Evolutionary conservation across 495 filamentous ascomycete genomes (phyloP).

Genomic region (Tuber calosporum): DNA sequence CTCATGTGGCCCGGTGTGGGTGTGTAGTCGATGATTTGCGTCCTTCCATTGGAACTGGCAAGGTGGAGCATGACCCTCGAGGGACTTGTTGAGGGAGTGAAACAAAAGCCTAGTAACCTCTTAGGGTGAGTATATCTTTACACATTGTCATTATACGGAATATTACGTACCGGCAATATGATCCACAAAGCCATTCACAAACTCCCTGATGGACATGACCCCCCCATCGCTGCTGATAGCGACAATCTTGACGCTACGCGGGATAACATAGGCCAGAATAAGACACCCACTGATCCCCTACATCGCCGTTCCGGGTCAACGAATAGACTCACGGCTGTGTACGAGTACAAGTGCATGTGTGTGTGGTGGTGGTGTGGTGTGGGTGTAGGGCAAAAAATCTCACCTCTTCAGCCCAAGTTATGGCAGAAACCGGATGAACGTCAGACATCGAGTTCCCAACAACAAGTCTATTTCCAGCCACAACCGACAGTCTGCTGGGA

Average conservation of each 20-base stretch:
- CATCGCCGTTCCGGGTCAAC: conserved; percentile 30
- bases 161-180: conserved; percentile 40
- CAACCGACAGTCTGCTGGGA: conserved; percentile 11
- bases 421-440: conserved; percentile 33
- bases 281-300: conserved; percentile 33
- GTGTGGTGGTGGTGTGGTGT: background rate
- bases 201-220: conserved; percentile 34
- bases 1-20: conserved; percentile 26
- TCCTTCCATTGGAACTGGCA: conserved; percentile 37
- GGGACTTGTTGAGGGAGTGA: conserved; percentile 35
- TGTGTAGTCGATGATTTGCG: conserved; percentile 37
- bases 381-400: conserved; percentile 3
- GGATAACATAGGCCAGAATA: conserved; percentile 40
- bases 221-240: conserved; percentile 36
- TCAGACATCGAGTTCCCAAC: conserved; percentile 38
- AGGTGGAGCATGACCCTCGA: conserved; percentile 24
- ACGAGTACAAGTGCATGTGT: background rate
- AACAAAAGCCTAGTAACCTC: conserved; percentile 32
- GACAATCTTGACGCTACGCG: conserved; percentile 34
- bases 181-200: conserved; percentile 40
- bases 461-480: conserved; percentile 24
- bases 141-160: conserved; percentile 6
- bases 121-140: conserved; percentile 3
- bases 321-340: conserved; percentile 30
- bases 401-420: conserved; percentile 39